Conservation (phyloP, 768 basidiomycete genomes). For the Pleurotus giganteus region DNA sequence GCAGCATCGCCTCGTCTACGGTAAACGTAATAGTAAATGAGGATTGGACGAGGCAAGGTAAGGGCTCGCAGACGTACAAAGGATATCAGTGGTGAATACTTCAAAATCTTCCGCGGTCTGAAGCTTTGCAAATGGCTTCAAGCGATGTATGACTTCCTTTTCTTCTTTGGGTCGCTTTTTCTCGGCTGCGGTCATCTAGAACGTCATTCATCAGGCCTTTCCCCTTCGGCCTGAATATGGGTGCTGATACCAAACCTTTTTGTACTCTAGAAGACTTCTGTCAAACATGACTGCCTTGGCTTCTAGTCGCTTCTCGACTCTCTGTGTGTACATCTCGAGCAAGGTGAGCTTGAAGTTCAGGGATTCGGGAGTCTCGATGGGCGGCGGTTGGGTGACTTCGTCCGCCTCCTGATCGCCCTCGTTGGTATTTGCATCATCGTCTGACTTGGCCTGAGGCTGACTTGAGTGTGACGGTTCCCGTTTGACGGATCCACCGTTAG, state of each 20-base stretch:
- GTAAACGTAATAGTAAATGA: slow-evolving; percentile 5
- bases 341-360: slow-evolving; percentile 85
- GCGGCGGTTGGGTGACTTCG: slow-evolving; percentile 68
- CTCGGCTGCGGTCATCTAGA: slow-evolving; percentile 85
- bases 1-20: slow-evolving; percentile 81
- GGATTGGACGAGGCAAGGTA: not conserved
- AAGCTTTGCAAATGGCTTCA: slow-evolving; percentile 87
- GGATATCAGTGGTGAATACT: slow-evolving; percentile 78
- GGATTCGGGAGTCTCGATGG: slow-evolving; percentile 82
- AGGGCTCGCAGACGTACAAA: slow-evolving; percentile 57
- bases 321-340: slow-evolving; percentile 88
- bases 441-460: slow-evolving; percentile 31
- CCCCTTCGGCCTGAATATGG: too few relatives aligned
- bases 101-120: slow-evolving; percentile 94
- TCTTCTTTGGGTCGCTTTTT: slow-evolving; percentile 91
- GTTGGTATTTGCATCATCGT: slow-evolving; percentile 47
- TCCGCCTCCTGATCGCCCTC: slow-evolving; percentile 54
- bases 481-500: slow-evolving; percentile 35
- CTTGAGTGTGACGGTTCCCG: slow-evolving; percentile 18
- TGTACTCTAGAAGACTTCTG: slow-evolving; percentile 87
- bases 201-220: too few relatives aligned
- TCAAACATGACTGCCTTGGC: slow-evolving; percentile 90
- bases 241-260: slow-evolving; percentile 88
- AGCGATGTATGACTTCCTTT: slow-evolving; percentile 82
- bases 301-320: slow-evolving; percentile 81